Evolutionary conservation across 2,329 filamentous ascomycete species (phyloP).

Genomic region (Claviceps cyperi): DNA sequence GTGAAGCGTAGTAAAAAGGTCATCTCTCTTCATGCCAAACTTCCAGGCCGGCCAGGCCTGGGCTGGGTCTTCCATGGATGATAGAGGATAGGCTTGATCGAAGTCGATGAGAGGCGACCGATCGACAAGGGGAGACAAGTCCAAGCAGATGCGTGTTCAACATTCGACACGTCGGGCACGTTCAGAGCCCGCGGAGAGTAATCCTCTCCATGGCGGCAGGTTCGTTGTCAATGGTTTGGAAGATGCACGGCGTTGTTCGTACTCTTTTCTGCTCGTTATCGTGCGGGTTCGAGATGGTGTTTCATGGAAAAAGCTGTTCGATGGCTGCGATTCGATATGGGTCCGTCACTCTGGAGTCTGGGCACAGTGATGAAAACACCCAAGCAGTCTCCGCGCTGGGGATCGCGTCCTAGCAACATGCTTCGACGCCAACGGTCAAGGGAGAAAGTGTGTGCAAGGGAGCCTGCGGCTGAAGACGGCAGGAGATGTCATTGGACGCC

Average conservation of each 20-base stretch:
- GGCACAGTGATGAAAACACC: conserved; percentile 8
- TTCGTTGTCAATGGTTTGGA: neutral
- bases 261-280: conserved; percentile 3
- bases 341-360: neutral
- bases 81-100: neutral
- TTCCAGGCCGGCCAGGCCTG: conserved; percentile 46
- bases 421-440: neutral
- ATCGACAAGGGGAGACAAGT: neutral
- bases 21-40: conserved; percentile 45
- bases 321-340: neutral
- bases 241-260: neutral
- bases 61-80: conserved; percentile 38
- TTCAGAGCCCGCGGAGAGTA: conserved; percentile 5
- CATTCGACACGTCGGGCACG: conserved; percentile 4
- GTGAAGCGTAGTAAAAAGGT: conserved; percentile 42
- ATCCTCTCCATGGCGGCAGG: conserved; percentile 10
- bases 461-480: conserved; percentile 8
- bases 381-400: conserved; percentile 2
- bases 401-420: conserved; percentile 9
- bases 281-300: conserved; percentile 7
- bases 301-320: conserved; percentile 5
- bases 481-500: conserved; percentile 6
- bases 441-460: neutral
- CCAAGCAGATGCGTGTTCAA: conserved; percentile 1
- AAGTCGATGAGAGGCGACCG: neutral